A percentile compares a stretch with the other conserved stretches of the same genome.
Evolutionary conservation across 176 grass and related monocot genomes (phyloP).

Genomic region (Alloteropsis semialata): DNA sequence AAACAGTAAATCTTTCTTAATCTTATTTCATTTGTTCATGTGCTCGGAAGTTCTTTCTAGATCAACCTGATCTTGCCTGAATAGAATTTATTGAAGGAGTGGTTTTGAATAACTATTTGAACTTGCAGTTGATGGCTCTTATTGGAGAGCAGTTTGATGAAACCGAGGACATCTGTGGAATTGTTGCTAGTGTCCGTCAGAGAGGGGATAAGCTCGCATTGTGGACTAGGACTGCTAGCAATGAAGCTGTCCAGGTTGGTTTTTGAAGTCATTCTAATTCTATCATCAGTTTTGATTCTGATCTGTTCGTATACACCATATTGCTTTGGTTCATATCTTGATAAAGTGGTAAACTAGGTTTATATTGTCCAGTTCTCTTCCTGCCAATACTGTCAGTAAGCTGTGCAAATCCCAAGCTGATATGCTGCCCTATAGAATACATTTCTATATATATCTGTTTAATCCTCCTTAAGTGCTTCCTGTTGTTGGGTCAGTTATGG

Average conservation of each 20-base stretch:
- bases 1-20: constrained; percentile 50
- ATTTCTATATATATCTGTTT: neutral
- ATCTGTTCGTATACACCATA: neutral
- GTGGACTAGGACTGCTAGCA: constrained; percentile 91
- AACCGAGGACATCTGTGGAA: constrained; percentile 93
- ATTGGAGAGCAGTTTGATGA: constrained; percentile 98
- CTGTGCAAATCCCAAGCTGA: neutral
- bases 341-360: neutral
- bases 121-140: constrained; percentile 89
- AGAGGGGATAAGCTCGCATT: constrained; percentile 92
- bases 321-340: neutral
- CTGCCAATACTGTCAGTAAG: neutral
- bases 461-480: neutral
- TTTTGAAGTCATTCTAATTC: constrained; percentile 17
- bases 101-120: constrained; percentile 13
- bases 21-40: neutral
- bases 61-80: neutral
- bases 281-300: neutral
- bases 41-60: constrained; percentile 1
- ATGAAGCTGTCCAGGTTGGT: constrained; percentile 98
- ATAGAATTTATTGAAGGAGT: neutral
- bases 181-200: constrained; percentile 85
- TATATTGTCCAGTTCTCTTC: neutral
- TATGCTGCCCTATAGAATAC: neutral
- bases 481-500: neutral